phyloP scores from a whole-genome alignment of 345 rosid genomes.

The Rhodomyrtus tomentosa region DNA sequence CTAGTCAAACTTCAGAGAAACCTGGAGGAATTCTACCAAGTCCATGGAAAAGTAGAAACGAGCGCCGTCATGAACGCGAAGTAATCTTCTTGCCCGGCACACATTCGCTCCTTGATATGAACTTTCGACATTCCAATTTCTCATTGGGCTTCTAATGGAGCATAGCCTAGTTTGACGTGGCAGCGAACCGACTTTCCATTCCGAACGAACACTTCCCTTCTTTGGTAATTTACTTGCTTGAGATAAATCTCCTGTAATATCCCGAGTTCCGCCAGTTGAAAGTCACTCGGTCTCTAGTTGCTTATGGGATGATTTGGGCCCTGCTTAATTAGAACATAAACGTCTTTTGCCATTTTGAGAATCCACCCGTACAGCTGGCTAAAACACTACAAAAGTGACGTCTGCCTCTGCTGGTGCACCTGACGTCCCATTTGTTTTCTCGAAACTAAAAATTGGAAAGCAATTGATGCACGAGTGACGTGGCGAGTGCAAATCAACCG shows the following conservation, averaged over 20 bases:
- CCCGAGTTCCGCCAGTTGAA: background rate
- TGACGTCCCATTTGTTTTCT: background rate
- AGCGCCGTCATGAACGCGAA: background rate
- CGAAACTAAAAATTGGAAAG: background rate
- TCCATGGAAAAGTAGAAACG: background rate
- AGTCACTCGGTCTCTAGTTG: background rate
- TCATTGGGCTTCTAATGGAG: background rate
- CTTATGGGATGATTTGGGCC: background rate
- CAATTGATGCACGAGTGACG: background rate
- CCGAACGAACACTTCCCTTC: background rate
- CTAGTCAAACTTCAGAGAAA: slow-evolving; percentile 45
- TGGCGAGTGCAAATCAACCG: background rate
- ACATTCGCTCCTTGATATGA: background rate
- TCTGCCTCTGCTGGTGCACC: background rate
- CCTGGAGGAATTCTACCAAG: slow-evolving; percentile 35
- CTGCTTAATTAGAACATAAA: background rate
- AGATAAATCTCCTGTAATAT: background rate
- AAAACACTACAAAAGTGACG: background rate
- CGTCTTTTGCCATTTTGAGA: too few relatives aligned
- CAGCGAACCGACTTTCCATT: background rate
- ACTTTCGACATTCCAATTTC: background rate
- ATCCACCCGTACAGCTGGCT: background rate
- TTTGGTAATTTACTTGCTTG: background rate
- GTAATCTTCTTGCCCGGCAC: background rate
- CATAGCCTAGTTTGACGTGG: background rate